Evolutionary conservation across 352 stramenopile species (phyloP), one percentile per base, ranked within the genome.

Genomic region (Phytopythium helicoides): DNA sequence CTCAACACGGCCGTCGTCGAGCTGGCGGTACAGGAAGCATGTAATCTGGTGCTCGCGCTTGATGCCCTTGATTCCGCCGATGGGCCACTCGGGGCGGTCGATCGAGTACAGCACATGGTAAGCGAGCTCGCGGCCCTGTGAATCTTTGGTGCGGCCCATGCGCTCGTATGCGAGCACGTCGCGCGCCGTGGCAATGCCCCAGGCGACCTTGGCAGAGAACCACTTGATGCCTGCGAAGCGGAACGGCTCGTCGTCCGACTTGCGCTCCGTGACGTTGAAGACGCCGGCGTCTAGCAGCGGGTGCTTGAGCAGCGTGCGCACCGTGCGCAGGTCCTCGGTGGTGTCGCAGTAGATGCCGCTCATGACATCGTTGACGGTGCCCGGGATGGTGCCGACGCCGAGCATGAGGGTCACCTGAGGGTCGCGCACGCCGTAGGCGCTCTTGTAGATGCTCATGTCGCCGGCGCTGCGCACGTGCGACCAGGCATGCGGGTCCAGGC

Each of bases 51-150:
- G 58, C 37, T 68, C 55, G 8, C 73, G 71, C 37, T 85, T 85
- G 51, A 78, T 60, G 44, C 69, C 63, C 28, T 76, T 79, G 56
- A 73, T 66, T 8, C 58, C 47, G 45, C 80, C 68, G 15, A 68
- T 62, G 3, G 64, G 66, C 66, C 65, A 85, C 45, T 81, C 68
- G 3, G 71, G 61, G 37, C 75, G 74, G 35, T 82, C 74, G 46
- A 85, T 85, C 42, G 71, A 85, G 62, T 82, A 71, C 31, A 81
- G 25, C 3, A 85, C 70, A 54, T 85, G 71, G 40, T 75, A 85
- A 28, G 61, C 74, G 6, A 85, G 49, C 9, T 73, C 60, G 6
- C 78, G 76, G 8, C 73, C 73, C 3, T 65, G 71, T 10, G 62
- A 60, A 38, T 86, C 74, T 1, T 56, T 68, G 45, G 68, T 81